phyloP scores from a whole-genome alignment of 768 basidiomycete species.

The Trametes elegans region DNA sequence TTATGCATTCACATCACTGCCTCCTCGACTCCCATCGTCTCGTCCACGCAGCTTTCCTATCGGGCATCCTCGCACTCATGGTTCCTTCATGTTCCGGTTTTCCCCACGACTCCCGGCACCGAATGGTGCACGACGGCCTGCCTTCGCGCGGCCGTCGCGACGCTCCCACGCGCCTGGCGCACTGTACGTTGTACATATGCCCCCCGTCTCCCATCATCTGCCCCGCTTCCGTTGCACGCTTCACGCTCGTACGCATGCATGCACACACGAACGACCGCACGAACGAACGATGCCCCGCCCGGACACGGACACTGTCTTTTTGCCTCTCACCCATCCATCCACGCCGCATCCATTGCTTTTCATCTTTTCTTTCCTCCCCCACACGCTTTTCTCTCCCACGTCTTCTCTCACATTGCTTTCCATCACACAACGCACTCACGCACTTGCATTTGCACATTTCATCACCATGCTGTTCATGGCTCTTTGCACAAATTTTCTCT shows the following conservation, averaged over 20 bases:
- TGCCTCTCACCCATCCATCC: background rate
- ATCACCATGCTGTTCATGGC: background rate
- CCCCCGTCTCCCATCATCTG: background rate
- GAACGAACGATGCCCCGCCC: conserved; percentile 8
- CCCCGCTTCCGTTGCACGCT: background rate
- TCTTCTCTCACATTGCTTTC: background rate
- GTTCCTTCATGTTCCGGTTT: background rate
- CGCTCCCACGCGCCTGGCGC: conserved; percentile 7
- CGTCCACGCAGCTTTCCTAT: background rate
- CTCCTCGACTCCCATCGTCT: background rate
- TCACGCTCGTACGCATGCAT: background rate
- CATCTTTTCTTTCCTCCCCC: background rate
- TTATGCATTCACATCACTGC: conserved; percentile 19
- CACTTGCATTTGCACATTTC: background rate
- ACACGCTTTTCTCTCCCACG: background rate
- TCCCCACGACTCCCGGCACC: conserved; percentile 2
- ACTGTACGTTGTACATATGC: background rate
- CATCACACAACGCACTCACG: background rate
- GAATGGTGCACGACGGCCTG: background rate
- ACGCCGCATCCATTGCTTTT: background rate
- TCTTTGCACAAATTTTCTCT: background rate
- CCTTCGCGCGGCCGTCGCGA: conserved; percentile 8
- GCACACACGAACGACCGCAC: background rate
- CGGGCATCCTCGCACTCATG: background rate
- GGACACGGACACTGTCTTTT: background rate